phyloP scores from a whole-genome alignment of 2,329 filamentous ascomycete genomes.

The Hypoxylon sp. region DNA sequence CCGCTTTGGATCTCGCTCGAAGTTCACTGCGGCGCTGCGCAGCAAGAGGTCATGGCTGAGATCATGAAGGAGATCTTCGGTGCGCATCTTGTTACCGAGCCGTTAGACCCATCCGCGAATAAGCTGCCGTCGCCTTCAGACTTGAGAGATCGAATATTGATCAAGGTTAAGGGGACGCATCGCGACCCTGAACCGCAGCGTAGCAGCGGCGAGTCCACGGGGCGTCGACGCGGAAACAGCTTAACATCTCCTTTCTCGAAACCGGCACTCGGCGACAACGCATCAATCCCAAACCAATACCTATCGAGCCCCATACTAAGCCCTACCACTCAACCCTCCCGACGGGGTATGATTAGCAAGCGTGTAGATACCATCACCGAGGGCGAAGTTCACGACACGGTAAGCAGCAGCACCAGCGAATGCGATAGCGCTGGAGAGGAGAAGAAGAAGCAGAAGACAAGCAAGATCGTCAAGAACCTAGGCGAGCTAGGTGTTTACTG shows the following conservation, averaged over 20 bases:
- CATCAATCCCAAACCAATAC: conserved; percentile 62
- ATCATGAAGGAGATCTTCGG: conserved; percentile 90
- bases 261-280: conserved; percentile 70
- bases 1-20: conserved; percentile 96
- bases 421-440: conserved; percentile 77
- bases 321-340: conserved; percentile 64
- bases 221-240: conserved; percentile 73
- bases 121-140: conserved; percentile 87
- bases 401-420: conserved; percentile 78
- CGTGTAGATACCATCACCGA: conserved; percentile 70
- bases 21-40: conserved; percentile 86
- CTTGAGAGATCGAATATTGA: conserved; percentile 82
- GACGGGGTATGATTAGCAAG: conserved; percentile 59
- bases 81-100: conserved; percentile 79
- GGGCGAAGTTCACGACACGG: conserved; percentile 64
- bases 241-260: conserved; percentile 81
- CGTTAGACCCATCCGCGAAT: conserved; percentile 74
- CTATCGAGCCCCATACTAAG: conserved; percentile 66
- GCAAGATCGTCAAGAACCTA: conserved; percentile 86
- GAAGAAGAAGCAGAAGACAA: conserved; percentile 70
- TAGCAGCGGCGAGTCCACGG: conserved; percentile 55
- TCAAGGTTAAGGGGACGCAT: conserved; percentile 92
- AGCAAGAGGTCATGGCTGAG: conserved; percentile 88
- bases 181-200: conserved; percentile 61
- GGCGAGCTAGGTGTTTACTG: conserved; percentile 87